A percentile compares a stretch with the other conserved stretches of the same genome.
Evolutionary conservation across 129 eudicot genomes (phyloP).

Genomic region (Flaveria ramosissima): DNA sequence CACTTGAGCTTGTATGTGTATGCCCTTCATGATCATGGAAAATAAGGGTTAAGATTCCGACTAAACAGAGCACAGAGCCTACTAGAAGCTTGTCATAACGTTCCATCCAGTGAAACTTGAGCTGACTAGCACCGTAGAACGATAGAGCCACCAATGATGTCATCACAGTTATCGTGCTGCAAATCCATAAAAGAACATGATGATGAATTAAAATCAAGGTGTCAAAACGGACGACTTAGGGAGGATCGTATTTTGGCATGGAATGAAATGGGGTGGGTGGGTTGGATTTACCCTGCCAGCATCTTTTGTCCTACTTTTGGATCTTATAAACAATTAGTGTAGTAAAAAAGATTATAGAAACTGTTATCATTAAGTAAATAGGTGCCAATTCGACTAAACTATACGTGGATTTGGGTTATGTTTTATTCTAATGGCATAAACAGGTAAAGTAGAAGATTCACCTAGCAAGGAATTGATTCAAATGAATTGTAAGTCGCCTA

Average conservation of each 20-base stretch:
- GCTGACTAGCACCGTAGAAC: slow-evolving; percentile 91
- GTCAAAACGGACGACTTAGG: not conserved
- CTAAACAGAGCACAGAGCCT: slow-evolving; percentile 89
- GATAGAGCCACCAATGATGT: slow-evolving; percentile 96
- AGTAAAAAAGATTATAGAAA: not conserved
- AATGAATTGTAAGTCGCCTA: not conserved
- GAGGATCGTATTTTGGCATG: not conserved
- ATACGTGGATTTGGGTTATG: slow-evolving; percentile 1
- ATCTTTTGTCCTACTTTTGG: not conserved
- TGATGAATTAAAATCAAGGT: not conserved
- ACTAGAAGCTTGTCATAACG: slow-evolving; percentile 98
- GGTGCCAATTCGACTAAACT: no score
- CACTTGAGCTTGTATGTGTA: slow-evolving; percentile 26
- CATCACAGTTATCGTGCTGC: slow-evolving; percentile 97
- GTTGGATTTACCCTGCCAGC: not conserved
- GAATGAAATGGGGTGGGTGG: not conserved
- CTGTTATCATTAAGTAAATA: not conserved
- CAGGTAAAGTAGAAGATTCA: not conserved
- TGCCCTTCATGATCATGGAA: slow-evolving; percentile 69
- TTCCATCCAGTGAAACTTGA: slow-evolving; percentile 97
- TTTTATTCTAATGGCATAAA: not conserved
- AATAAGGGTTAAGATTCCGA: slow-evolving; percentile 82
- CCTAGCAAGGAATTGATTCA: not conserved
- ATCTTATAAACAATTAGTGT: not conserved
- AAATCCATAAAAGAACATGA: slow-evolving; percentile 25